Evolutionary conservation across 139 green algal genomes (phyloP), one percentile per base, ranked within the genome.

Genomic region (Haematococcus lacustris): DNA sequence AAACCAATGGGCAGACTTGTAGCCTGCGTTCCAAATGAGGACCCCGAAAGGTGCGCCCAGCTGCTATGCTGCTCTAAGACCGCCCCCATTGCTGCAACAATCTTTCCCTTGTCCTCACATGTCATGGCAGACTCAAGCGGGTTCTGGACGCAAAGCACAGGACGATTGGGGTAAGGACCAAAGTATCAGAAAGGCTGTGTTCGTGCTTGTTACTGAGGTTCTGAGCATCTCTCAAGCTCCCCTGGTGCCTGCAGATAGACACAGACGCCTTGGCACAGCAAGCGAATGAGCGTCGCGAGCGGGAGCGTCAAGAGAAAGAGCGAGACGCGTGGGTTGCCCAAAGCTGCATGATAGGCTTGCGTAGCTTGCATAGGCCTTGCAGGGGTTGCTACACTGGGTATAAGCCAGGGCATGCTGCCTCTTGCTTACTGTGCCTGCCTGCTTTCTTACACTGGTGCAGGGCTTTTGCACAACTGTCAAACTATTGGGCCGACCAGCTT

Each of bases 141-240:
- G 78, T 93, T 0, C 64, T 91, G 50, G 84, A 93, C 62, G 88
- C 85, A 1, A 93, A 93, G 66, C 77, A 70, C 43, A 69, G 88
- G 26, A 85, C 80, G 5, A 90, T 91, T 34, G 88, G 87, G 75
- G 87, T 92, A 66, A 50, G 82, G 26, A 38, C 26, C 3, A 26
- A 38, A 3, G 21, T 7, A 35, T 30, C 3, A 3, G 25, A 41
- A 30, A 38, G 13, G 6, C 3, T 50, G 33, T 17, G 30, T 13
- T 37, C 13, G 47, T 37, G 33, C 23, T 59, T 5, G 1, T 3
- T 2, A 17, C 28, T 0, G 37, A 59, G 35, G 28, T 34, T 65
- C 57, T 61, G 2, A 30, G 39, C 17, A 32, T 62, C 17, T 7
- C 38, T 69, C 39, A 39, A 32, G 6, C 26, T 68, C n/a, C 9